Evolutionary conservation across 352 stramenopile genomes (phyloP).

Genomic region (Thalassiosira mediterranea): DNA sequence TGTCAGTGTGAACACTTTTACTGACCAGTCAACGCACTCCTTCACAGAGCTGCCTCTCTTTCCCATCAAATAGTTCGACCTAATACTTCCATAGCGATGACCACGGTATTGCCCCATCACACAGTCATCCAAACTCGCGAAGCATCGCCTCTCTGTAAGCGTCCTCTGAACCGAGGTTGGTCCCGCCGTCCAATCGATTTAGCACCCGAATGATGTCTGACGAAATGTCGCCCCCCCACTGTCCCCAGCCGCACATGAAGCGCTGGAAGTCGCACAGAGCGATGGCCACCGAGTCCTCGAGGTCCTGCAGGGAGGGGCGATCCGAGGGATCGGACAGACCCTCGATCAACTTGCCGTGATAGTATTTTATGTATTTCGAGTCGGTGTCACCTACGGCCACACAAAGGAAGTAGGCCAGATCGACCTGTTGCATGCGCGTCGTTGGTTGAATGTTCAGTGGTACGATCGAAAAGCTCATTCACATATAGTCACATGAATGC

Average conservation of each 20-base stretch:
- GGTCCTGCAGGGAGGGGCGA: conserved; percentile 47
- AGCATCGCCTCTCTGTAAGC: conserved; percentile 61
- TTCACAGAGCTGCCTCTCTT: too few relatives aligned
- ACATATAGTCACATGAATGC: too few relatives aligned
- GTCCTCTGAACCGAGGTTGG: conserved; percentile 58
- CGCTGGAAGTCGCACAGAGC: conserved; percentile 76
- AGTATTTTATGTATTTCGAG: conserved; percentile 50
- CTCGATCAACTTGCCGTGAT: conserved; percentile 49
- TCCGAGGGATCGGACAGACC: conserved; percentile 14
- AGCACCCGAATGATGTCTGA: conserved; percentile 43
- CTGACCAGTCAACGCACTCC: too few relatives aligned
- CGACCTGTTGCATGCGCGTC: conserved; percentile 32
- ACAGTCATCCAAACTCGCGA: conserved; percentile 61
- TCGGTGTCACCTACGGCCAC: conserved; percentile 39
- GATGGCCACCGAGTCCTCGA: conserved; percentile 66
- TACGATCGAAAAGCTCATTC: too few relatives aligned
- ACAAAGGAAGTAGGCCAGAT: conserved; percentile 80
- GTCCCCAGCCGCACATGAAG: conserved; percentile 76
- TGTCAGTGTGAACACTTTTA: too few relatives aligned
- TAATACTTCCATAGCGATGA: too few relatives aligned
- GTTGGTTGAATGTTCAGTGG: too few relatives aligned
- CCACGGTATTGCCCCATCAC: too few relatives aligned
- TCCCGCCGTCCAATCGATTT: conserved; percentile 61
- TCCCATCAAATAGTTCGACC: too few relatives aligned
- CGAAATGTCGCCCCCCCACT: conserved; percentile 67